Evolutionary conservation across 2,329 filamentous ascomycete species (phyloP), one percentile per base, ranked within the genome.

Genomic region (Colletotrichum agaves): DNA sequence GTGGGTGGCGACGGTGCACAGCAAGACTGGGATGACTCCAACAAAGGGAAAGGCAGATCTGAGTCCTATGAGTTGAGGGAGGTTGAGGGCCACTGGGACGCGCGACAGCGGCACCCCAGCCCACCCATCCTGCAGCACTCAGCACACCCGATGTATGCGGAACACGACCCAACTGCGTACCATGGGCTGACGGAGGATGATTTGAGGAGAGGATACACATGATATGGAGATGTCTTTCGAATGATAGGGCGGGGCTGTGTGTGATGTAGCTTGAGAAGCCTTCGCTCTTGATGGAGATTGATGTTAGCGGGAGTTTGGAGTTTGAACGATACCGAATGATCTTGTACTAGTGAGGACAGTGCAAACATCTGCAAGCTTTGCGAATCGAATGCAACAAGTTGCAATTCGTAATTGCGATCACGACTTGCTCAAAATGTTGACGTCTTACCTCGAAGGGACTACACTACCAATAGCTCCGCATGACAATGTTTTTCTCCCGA

Each of bases 11-110:
- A 81, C 12, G 74, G 76, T 33, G 71, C 75, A 3, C 76, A 75
- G 64, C 69, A 77, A 55, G 70, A 70, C 50, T 77, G 75, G 67
- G 23, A 60, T 7, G 46, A 65, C 1, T 33, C 71, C 3, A 15
- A 70, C 3, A 78, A 79, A 17, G 74, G 71, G n/a, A 84, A 85
- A 71, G 82, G 82, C 11, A 85, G 84, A 64, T 57, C 68, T 4
- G 83, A 85, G 67, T 77, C 78, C 4, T 87, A 85, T 60, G 85
- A 88, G 76, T 75, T 87, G 73, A 78, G 82, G 33, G 78, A 83
- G 61, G 83, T 85, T 0, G 77, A 82, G 35, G 75, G 74, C 49
- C 76, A 75, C 21, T 78, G 74, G 4, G 76, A 74, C 27, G 70
- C 19, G 33, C 62, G 50, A 50, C 61, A 56, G 23, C 69, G 59